Evolutionary conservation across 495 filamentous ascomycete species (phyloP).

Genomic region (Podospora pseudoanserina): DNA sequence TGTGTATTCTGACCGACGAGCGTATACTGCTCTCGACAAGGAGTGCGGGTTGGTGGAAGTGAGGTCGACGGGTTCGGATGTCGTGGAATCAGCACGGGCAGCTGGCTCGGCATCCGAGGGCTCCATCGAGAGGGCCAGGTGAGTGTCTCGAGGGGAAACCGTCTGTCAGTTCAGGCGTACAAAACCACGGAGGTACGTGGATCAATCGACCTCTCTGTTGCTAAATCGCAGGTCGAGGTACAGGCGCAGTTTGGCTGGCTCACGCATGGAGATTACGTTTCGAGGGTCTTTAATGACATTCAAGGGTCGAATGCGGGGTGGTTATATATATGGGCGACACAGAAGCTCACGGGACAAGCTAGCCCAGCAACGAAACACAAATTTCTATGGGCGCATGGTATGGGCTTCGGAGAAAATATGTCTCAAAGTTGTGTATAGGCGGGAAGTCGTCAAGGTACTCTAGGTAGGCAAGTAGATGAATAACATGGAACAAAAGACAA

Average conservation of each 20-base stretch:
- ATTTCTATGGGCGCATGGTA: neutral
- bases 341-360: neutral
- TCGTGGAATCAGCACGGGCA: slow-evolving; percentile 24
- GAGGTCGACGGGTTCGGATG: slow-evolving; percentile 36
- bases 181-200: no score
- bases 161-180: neutral
- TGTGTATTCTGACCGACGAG: slow-evolving; percentile 73
- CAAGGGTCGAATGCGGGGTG: neutral
- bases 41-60: slow-evolving; percentile 39
- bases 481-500: neutral
- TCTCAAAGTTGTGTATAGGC: neutral
- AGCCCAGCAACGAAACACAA: neutral
- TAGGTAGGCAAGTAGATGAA: neutral
- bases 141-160: neutral
- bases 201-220: neutral
- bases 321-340: neutral
- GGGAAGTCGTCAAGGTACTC: neutral
- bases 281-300: neutral
- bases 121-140: slow-evolving; percentile 22
- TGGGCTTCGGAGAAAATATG: neutral
- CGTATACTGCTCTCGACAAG: slow-evolving; percentile 56
- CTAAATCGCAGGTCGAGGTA: neutral
- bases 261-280: neutral
- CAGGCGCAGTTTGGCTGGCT: neutral
- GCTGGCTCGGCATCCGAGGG: slow-evolving; percentile 25